phyloP scores from a whole-genome alignment of 106 monocot genomes.

The Acorus calamus region DNA sequence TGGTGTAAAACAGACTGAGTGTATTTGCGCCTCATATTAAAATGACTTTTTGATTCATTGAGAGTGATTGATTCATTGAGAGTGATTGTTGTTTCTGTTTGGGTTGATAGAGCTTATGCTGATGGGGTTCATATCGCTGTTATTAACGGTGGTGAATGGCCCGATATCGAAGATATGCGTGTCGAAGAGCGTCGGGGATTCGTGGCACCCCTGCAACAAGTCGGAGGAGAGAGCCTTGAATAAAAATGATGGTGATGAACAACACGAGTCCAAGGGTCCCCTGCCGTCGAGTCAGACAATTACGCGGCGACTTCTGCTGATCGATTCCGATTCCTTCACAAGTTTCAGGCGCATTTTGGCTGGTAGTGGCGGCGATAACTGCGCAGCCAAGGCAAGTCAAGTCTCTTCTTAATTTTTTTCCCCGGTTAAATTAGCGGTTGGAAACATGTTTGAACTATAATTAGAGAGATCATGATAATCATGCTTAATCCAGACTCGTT shows the following conservation, averaged over 20 bases:
- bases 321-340: neutral
- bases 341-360: slow-evolving; percentile 4
- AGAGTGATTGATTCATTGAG: too few relatives aligned
- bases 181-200: slow-evolving; percentile 12
- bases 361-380: slow-evolving; percentile 13
- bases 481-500: too few relatives aligned
- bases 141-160: slow-evolving; percentile 12
- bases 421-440: too few relatives aligned
- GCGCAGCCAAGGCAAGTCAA: slow-evolving; percentile 14
- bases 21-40: too few relatives aligned
- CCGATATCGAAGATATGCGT: slow-evolving; percentile 20
- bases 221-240: too few relatives aligned
- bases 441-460: too few relatives aligned
- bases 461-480: too few relatives aligned
- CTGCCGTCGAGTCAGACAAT: neutral
- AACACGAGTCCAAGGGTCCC: neutral
- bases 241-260: too few relatives aligned
- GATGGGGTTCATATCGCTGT: slow-evolving; percentile 25
- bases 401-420: neutral
- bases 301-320: slow-evolving; percentile 12
- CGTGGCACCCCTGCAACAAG: slow-evolving; percentile 24
- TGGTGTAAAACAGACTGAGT: too few relatives aligned
- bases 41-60: too few relatives aligned
- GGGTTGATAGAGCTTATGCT: too few relatives aligned
- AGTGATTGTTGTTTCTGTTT: too few relatives aligned